phyloP scores from a whole-genome alignment of 352 stramenopile species.

The Pythium phragmiticola region DNA sequence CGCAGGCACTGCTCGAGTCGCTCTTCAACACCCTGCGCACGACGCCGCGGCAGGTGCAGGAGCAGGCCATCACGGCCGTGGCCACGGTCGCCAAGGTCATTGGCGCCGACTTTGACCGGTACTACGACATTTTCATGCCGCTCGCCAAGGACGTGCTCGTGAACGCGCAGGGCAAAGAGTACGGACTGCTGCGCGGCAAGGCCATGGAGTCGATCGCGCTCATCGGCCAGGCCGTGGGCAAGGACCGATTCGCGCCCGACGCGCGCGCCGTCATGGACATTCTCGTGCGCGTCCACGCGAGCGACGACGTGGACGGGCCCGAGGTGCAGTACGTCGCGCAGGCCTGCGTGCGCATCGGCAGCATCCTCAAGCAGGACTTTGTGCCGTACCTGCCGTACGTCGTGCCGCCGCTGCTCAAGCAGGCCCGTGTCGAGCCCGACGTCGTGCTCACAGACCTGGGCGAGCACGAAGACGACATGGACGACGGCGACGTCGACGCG shows the following conservation, averaged over 20 bases:
- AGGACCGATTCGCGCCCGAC: slow-evolving; percentile 73
- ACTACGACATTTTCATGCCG: slow-evolving; percentile 88
- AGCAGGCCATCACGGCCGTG: slow-evolving; percentile 86
- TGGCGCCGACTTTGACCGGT: slow-evolving; percentile 67
- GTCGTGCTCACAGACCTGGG: slow-evolving; percentile 74
- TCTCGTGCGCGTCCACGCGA: slow-evolving; percentile 70
- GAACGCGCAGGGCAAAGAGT: slow-evolving; percentile 74
- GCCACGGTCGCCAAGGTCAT: slow-evolving; percentile 85
- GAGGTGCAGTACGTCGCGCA: slow-evolving; percentile 88
- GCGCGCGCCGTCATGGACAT: slow-evolving; percentile 89
- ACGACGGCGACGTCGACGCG: slow-evolving; percentile 49
- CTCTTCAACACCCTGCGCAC: slow-evolving; percentile 79
- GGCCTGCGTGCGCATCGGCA: slow-evolving; percentile 84
- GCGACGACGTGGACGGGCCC: slow-evolving; percentile 63
- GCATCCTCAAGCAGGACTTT: slow-evolving; percentile 86
- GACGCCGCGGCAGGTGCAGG: slow-evolving; percentile 80
- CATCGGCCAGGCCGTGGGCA: slow-evolving; percentile 87
- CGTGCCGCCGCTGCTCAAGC: slow-evolving; percentile 77
- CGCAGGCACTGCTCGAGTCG: slow-evolving; percentile 66
- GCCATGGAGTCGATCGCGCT: slow-evolving; percentile 88
- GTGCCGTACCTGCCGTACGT: slow-evolving; percentile 85
- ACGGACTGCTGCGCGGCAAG: slow-evolving; percentile 80
- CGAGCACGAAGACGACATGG: slow-evolving; percentile 39
- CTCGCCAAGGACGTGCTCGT: slow-evolving; percentile 83
- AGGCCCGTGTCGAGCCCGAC: slow-evolving; percentile 79